These are phyloP conservation scores for Exophiala viscosa DNA, from an alignment of 2,329 filamentous ascomycete species.

Conservation along the genomic window DNA sequence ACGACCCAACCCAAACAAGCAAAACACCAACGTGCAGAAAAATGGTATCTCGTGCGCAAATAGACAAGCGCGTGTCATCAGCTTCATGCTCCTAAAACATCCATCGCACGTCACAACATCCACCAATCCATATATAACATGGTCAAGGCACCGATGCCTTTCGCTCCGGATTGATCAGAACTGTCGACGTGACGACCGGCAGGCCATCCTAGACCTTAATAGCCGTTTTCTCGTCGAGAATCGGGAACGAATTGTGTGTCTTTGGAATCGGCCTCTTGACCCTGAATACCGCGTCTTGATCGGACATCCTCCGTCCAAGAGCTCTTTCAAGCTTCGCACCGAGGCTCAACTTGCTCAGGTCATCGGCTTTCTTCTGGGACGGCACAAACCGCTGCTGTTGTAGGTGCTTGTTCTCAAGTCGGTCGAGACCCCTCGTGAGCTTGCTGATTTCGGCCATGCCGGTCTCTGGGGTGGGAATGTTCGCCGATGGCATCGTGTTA, in stretches of 20 bases:
- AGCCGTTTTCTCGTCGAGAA: conserved; percentile 16
- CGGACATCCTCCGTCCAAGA: conserved; percentile 76
- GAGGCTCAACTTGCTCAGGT: conserved; percentile 79
- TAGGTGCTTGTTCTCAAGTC: conserved; percentile 86
- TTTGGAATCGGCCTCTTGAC: conserved; percentile 18
- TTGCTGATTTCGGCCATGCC: conserved; percentile 65
- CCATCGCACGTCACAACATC: too few relatives aligned
- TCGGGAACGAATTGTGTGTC: conserved; percentile 11
- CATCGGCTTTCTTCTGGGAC: conserved; percentile 73
- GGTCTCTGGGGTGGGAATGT: conserved; percentile 27
- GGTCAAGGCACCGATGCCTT: too few relatives aligned
- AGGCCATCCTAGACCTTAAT: conserved; percentile 8
- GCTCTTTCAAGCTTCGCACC: conserved; percentile 88
- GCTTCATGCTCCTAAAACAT: too few relatives aligned
- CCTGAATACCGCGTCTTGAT: conserved; percentile 67
- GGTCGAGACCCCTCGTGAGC: conserved; percentile 75
- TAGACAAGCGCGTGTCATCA: too few relatives aligned
- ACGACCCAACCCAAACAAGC: too few relatives aligned
- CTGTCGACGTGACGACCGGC: neutral
- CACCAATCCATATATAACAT: too few relatives aligned
- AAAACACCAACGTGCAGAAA: too few relatives aligned
- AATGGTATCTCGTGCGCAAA: too few relatives aligned
- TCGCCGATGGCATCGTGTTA: conserved; percentile 17
- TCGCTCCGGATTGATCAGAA: too few relatives aligned
- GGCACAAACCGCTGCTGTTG: conserved; percentile 76